Base-by-base conservation (phyloP, 768 basidiomycete genomes). In the Suillus discolor region DNA sequence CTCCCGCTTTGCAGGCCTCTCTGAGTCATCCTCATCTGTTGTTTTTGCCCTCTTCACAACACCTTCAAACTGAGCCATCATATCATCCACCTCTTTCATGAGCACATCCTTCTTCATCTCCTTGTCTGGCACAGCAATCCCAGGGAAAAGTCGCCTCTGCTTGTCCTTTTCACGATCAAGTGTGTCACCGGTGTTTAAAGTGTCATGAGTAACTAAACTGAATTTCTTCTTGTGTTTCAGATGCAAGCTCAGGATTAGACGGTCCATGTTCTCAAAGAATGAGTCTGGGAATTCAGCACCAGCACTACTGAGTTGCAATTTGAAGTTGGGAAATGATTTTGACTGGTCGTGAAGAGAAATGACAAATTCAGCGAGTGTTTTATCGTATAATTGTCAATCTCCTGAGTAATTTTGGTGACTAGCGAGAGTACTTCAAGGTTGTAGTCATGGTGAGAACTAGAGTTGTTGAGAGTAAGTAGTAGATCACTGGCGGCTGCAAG, bases 331-430 rank as follows among this genome's bases (percentile, higher is more conserved):
- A 61, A 95, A 82, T 68, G 87, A 89, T 73, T 90, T 91, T 74
- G 91, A 90, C 70, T 92, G 79, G 69, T 92, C 91, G 78, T 99
- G 97, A 65, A 98, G 86, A 68, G 86, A 81, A 69, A 99, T 95
- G 68, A 99, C 87, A 77, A 96, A 99, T 80, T 99, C 97, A 15
- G 97, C 96, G 59, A 97, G 84, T 4, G 92, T 91, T 75, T 96
- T 97, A 84, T 99, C 96, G 74, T 89, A 75, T 98, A 89, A 72
- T 97, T 98, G 78, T 91, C 88, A 55, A 98, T 87, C 75, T 99
- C 96, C 77, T 96, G 94, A 0, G 91, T 91, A 72, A 99, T 93
- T 75, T 93, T 92, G 66, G 91, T 89, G 65, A 97, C 90, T 49
- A 99, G 83, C 42, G 95, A 96, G 57, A 99, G 88, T 66, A 91